phyloP scores from a whole-genome alignment of 768 basidiomycete genomes.

The Tulasnella sp. region DNA sequence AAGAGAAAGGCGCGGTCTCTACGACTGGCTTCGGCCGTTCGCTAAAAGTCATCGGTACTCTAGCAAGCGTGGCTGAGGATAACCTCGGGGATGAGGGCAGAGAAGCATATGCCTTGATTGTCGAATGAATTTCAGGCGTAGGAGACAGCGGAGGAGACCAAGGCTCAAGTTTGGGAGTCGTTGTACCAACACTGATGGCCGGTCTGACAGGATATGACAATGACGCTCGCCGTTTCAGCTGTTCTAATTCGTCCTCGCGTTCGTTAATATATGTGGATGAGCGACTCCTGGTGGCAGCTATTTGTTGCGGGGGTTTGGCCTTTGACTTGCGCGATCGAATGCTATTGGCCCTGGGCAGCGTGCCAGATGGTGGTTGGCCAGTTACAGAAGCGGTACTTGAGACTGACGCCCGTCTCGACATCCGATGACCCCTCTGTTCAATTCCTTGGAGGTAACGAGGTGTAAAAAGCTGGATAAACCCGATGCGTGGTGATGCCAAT shows the following conservation, averaged over 20 bases:
- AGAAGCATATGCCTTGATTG: slow-evolving; percentile 10
- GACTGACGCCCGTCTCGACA: too few relatives aligned
- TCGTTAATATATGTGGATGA: slow-evolving; percentile 7
- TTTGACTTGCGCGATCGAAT: neutral
- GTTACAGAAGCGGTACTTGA: too few relatives aligned
- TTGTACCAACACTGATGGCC: neutral
- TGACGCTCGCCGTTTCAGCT: neutral
- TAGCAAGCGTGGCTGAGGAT: neutral
- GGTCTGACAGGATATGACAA: neutral
- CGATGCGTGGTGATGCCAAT: too few relatives aligned
- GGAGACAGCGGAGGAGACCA: slow-evolving; percentile 13
- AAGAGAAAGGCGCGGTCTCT: slow-evolving; percentile 46
- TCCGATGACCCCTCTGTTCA: too few relatives aligned
- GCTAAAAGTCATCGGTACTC: neutral
- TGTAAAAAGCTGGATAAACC: too few relatives aligned
- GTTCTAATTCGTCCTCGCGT: neutral
- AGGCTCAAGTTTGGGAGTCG: slow-evolving; percentile 5
- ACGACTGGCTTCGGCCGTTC: neutral
- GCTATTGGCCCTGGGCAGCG: too few relatives aligned
- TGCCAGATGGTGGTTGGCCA: too few relatives aligned
- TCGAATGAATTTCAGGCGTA: neutral
- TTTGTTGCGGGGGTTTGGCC: neutral
- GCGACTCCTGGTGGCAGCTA: neutral
- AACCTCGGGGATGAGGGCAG: slow-evolving; percentile 6
- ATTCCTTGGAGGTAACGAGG: too few relatives aligned